A percentile compares a stretch with the other conserved stretches of the same genome.
Conservation (phyloP, 1,284 basidiomycete species). For the Coriolopsis trogii region DNA sequence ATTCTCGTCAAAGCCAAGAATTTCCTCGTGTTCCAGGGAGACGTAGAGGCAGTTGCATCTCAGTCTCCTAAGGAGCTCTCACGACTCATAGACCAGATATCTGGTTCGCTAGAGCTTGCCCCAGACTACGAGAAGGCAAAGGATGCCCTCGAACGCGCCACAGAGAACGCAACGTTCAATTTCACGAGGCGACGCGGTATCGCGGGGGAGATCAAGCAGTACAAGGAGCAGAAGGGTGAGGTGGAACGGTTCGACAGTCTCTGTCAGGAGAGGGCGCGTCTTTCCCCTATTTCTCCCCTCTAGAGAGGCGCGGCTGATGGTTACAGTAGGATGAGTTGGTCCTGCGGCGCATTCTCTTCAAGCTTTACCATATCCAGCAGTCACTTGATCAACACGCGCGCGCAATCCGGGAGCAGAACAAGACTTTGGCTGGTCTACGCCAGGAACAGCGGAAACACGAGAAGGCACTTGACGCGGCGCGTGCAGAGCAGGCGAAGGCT, state of each 20-base stretch:
- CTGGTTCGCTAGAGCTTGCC: slow-evolving; percentile 89
- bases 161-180: slow-evolving; percentile 92
- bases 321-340: slow-evolving; percentile 73
- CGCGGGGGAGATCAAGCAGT: slow-evolving; percentile 94
- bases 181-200: slow-evolving; percentile 94
- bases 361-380: slow-evolving; percentile 88
- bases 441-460: slow-evolving; percentile 74
- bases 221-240: slow-evolving; percentile 96
- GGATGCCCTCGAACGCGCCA: slow-evolving; percentile 85
- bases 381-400: slow-evolving; percentile 73
- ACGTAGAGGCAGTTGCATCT: slow-evolving; percentile 97
- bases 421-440: slow-evolving; percentile 66
- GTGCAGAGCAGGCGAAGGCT: slow-evolving; percentile 80
- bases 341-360: slow-evolving; percentile 85
- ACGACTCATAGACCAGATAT: slow-evolving; percentile 93
- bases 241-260: slow-evolving; percentile 88
- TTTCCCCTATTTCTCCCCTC: neutral
- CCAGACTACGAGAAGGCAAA: slow-evolving; percentile 91
- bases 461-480: slow-evolving; percentile 71
- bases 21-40: slow-evolving; percentile 99
- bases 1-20: slow-evolving; percentile 99
- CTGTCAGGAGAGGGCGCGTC: slow-evolving; percentile 67
- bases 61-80: slow-evolving; percentile 93
- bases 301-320: neutral
- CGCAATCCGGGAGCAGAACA: slow-evolving; percentile 75